Evolutionary conservation across 495 filamentous ascomycete species (phyloP).

Genomic region (Sporormia fimetaria): DNA sequence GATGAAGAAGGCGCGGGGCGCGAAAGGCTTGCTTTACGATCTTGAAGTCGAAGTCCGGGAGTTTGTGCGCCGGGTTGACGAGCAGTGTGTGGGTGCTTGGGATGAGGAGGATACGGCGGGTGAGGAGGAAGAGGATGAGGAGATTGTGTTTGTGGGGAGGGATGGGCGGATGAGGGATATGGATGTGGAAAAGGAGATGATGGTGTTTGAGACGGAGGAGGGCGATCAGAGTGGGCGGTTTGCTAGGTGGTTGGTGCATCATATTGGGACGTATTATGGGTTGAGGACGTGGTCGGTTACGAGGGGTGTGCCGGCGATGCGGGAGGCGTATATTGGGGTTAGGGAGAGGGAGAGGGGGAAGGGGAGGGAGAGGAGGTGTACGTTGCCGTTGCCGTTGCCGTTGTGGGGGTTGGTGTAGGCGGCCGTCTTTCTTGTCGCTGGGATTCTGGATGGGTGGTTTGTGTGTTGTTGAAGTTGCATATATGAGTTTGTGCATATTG

Average conservation of each 20-base stretch:
- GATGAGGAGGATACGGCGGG: conserved; percentile 34
- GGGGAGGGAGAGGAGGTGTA: neutral
- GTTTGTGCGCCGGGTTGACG: conserved; percentile 32
- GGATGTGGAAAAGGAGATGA: conserved; percentile 40
- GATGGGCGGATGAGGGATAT: conserved; percentile 60
- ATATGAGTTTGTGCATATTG: too few species aligned
- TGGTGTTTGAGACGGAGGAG: conserved; percentile 65
- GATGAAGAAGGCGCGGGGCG: conserved; percentile 59
- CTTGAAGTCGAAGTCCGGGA: conserved; percentile 30
- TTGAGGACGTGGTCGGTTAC: conserved; percentile 75
- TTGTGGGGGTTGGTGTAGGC: conserved; percentile 16
- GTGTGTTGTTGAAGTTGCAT: too few species aligned
- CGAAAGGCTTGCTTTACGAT: conserved; percentile 35
- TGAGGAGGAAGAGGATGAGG: conserved; percentile 61
- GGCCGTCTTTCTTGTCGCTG: too few species aligned
- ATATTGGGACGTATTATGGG: conserved; percentile 86
- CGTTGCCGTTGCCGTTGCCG: conserved; percentile 11
- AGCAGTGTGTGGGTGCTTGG: conserved; percentile 40
- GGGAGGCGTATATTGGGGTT: conserved; percentile 85
- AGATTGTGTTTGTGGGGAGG: conserved; percentile 84
- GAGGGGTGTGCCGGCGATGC: conserved; percentile 58
- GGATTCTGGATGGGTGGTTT: too few species aligned
- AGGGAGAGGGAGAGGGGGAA: conserved; percentile 28
- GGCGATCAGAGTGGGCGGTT: conserved; percentile 69
- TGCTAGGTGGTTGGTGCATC: conserved; percentile 91